A percentile compares a stretch with the other conserved stretches of the same genome.
Conservation (phyloP, 495 filamentous ascomycete genomes). For the Delitschia confertaspora region DNA sequence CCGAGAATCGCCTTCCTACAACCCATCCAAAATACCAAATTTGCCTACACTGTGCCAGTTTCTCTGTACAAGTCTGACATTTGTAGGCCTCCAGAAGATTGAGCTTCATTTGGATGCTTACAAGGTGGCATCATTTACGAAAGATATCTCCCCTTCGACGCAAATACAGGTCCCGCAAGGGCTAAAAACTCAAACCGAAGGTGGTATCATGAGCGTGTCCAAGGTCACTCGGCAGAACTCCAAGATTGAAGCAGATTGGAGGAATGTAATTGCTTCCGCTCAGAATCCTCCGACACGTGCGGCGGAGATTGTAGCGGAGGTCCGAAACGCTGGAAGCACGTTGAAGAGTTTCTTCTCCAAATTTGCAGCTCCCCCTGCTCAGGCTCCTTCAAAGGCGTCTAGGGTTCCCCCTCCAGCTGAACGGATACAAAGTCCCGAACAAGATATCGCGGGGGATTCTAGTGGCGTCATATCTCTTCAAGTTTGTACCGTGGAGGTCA, state of each 20-base stretch:
- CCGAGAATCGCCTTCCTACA: conserved; percentile 54
- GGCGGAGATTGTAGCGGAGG: conserved; percentile 16
- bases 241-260: conserved; percentile 86
- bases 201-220: conserved; percentile 73
- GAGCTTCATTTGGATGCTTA: conserved; percentile 87
- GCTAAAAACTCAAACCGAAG: conserved; percentile 69
- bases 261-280: conserved; percentile 63
- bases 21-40: conserved; percentile 50
- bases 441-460: conserved; percentile 58
- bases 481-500: conserved; percentile 73
- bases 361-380: conserved; percentile 25
- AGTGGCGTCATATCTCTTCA: conserved; percentile 77
- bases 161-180: conserved; percentile 67
- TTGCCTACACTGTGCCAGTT: conserved; percentile 83
- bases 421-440: conserved; percentile 41
- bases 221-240: conserved; percentile 67
- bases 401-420: conserved; percentile 45
- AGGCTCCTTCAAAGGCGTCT: conserved; percentile 38
- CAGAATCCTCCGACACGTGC: conserved; percentile 20
- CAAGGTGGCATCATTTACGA: conserved; percentile 64
- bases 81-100: conserved; percentile 78
- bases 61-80: conserved; percentile 88
- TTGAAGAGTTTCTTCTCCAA: conserved; percentile 70
- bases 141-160: conserved; percentile 71
- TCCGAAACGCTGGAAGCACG: conserved; percentile 42